Evolutionary conservation across 2,329 filamentous ascomycete genomes (phyloP).

Genomic region (Zasmidium angulare): DNA sequence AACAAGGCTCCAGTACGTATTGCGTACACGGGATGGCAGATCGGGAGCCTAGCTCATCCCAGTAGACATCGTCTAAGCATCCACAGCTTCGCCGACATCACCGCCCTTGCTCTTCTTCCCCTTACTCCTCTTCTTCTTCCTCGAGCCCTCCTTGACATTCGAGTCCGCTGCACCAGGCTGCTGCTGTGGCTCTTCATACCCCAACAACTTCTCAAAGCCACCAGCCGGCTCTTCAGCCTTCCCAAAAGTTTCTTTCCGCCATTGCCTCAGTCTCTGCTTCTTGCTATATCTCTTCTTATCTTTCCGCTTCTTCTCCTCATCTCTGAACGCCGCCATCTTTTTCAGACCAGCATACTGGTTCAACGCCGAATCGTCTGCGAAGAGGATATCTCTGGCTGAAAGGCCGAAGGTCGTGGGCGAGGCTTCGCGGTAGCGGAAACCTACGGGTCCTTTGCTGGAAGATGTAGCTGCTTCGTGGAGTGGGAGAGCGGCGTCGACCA

Average conservation of each 20-base stretch:
- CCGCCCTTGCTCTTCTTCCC: slow-evolving; percentile 34
- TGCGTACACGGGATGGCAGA: not conserved
- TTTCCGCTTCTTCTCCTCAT: slow-evolving; percentile 81
- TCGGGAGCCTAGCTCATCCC: not conserved
- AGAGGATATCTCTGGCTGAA: slow-evolving; percentile 85
- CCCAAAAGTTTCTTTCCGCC: slow-evolving; percentile 71
- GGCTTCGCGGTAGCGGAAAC: slow-evolving; percentile 92
- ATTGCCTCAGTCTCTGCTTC: slow-evolving; percentile 86
- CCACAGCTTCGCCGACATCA: slow-evolving; percentile 36
- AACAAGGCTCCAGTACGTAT: no score
- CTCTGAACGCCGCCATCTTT: slow-evolving; percentile 88
- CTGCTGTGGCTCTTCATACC: slow-evolving; percentile 27
- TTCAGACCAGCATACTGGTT: slow-evolving; percentile 93
- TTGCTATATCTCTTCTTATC: slow-evolving; percentile 89
- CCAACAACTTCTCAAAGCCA: slow-evolving; percentile 38
- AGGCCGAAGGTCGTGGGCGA: slow-evolving; percentile 88
- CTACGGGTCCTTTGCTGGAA: slow-evolving; percentile 47
- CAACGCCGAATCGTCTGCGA: slow-evolving; percentile 79
- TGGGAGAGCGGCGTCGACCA: slow-evolving; percentile 79
- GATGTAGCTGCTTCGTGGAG: slow-evolving; percentile 60
- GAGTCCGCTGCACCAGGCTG: slow-evolving; percentile 26
- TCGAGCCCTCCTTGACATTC: slow-evolving; percentile 14
- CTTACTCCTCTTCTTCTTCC: slow-evolving; percentile 31
- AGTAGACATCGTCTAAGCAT: slow-evolving; percentile 3
- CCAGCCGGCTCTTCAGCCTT: slow-evolving; percentile 53